Evolutionary conservation across 805 yeast genomes (phyloP), one percentile per base, ranked within the genome.

Genomic region (Yamadazyma laniorum): DNA sequence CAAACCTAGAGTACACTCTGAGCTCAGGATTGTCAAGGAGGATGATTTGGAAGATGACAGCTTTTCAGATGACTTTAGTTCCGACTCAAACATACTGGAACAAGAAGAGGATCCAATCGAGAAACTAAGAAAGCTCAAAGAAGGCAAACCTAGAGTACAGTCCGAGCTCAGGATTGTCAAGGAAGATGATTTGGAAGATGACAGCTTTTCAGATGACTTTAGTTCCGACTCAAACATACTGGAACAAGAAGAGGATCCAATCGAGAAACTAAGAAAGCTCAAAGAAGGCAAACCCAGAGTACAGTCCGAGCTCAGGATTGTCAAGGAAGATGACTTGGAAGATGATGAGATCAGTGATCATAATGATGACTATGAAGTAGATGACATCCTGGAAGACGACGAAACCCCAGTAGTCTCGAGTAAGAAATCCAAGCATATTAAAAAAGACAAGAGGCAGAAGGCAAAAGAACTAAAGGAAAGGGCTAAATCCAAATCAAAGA

Each of bases 321-420:
- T 69, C 59, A 53, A 67, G 66, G 23, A 44, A 63, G 37, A 74
- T 67, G 48, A 65, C 56, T 21, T 60, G 48, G 37, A 61, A 50
- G 46, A 47, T 25, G 47, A 45, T 17, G 42, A 34, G 5, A 29
- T 36, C 26, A 7, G 31, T 21, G 23, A 21, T 21, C 9, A 7
- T 21, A 21, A 9, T 21, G 23, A 21, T 21, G 23, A 21, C 9
- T 14, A 23, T 3, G 44, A 35, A 25, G 22, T 14, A 17, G 31
- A 33, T 22, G 18, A 18, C 5, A 16, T n/a, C 19, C 60, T 49
- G 13, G 58, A 55, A 13, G 52, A 50, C 14, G 63, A 56, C 25
- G 36, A 52, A 47, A 17, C 47, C 16, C 39, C 39, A n/a, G 15
- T 35, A 9, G 25, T 29, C 3, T 22, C 28, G 14, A 12, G 28